Evolutionary conservation across 1,139 yeast genomes (phyloP), one percentile per base, ranked within the genome.

Genomic region (Sugiyamaella castrensis): DNA sequence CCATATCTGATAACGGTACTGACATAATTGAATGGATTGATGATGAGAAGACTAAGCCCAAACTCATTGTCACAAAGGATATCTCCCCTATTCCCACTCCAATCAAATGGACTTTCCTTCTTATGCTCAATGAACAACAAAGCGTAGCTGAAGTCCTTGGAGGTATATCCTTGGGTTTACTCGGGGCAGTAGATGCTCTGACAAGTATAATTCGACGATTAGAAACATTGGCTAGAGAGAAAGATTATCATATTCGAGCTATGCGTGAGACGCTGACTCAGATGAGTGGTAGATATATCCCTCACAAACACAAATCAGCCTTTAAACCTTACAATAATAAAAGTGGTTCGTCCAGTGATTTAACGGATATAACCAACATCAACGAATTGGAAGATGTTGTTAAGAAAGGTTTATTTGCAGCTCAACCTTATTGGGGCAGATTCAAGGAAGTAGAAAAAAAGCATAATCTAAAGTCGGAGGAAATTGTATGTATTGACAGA

Each of bases 181-280:
- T 48, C 10, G 37, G 39, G 1, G 43, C 50, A 9, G 41, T 51
- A 15, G 38, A 37, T 7, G 40, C 48, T 8, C 40, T 55, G 8
- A 16, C 29, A 1, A 10, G 38, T 4, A 44, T 45, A 37, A 41
- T 51, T 7, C n/a, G 24, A 1, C 31, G 33, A 6, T 50, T 55
- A 12, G 48, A 51, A 19, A 37, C 43, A 16, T 26, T 47, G 11
- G 27, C 56, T 7, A 11, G 37, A 2, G 48, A 48, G 13, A 57
- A 57, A 37, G 60, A 57, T 31, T 54, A 55, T 33, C 60, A 57
- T 44, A 46, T 57, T 9, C 36, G 40, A 13, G 42, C 47, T 11
- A 44, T 53, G 44, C 43, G 43, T 11, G 50, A 51, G 30, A 43
- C 34, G 30, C 36, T 53, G 19, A 40, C 43, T 12, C 47, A 46